A percentile compares a stretch with the other conserved stretches of the same genome.
These are phyloP conservation scores for Pseudisothecium myosuroides DNA, from an alignment of 225 moss, liverwort and hornwort species.

Conservation along the genomic window DNA sequence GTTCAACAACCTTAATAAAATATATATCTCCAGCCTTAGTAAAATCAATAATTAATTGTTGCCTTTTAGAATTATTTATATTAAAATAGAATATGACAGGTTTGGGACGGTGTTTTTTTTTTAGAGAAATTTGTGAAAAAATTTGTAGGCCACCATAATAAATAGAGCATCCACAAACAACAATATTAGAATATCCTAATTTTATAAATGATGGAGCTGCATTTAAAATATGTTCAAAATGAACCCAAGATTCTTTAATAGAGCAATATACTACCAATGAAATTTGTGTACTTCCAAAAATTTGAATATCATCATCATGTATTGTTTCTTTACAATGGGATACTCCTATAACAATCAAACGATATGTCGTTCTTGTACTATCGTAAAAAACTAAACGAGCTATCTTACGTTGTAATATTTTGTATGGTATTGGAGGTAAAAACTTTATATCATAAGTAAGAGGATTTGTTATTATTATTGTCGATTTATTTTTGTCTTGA, in stretches of 20 bases:
- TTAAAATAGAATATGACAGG: conserved; percentile 5
- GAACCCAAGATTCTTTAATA: not conserved
- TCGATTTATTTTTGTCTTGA: not conserved
- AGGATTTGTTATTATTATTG: conserved; percentile 2
- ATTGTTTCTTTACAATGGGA: too few species aligned
- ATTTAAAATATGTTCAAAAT: not conserved
- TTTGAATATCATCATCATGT: not conserved
- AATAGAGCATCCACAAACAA: not conserved
- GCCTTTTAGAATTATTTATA: not conserved
- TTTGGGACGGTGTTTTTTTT: not conserved
- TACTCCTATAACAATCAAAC: not conserved
- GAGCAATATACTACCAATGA: not conserved
- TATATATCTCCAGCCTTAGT: not conserved
- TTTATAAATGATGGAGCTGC: not conserved
- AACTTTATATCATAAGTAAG: not conserved
- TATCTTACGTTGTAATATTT: not conserved
- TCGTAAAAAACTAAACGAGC: not conserved
- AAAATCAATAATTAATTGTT: not conserved
- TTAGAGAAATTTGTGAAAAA: not conserved
- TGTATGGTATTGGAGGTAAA: not conserved
- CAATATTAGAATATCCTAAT: not conserved
- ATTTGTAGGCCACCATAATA: not conserved
- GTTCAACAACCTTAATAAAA: not conserved
- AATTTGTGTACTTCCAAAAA: not conserved
- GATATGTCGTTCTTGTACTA: not conserved